phyloP scores from a whole-genome alignment of 352 stramenopile genomes.

The Pythium grandisporangium region DNA sequence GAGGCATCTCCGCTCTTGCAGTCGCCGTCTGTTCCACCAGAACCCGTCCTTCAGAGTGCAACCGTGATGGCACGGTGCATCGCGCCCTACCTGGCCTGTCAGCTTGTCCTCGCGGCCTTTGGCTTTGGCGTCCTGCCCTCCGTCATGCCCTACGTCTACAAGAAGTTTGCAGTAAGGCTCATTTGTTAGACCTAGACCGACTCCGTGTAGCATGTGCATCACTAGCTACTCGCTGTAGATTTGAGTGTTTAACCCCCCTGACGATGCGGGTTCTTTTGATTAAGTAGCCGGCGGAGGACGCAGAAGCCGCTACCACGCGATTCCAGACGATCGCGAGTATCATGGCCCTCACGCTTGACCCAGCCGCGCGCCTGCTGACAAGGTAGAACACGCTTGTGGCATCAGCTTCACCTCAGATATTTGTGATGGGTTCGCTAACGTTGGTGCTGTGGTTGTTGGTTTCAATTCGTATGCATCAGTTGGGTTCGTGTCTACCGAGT shows the following conservation, averaged over 20 bases:
- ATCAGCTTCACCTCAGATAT: neutral
- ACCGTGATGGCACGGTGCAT: slow-evolving; percentile 22
- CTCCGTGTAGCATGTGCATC: too few relatives aligned
- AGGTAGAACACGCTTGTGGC: slow-evolving; percentile 8
- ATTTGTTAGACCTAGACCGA: too few relatives aligned
- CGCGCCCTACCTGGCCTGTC: slow-evolving; percentile 40
- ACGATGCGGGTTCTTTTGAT: too few relatives aligned
- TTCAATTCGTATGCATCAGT: too few relatives aligned
- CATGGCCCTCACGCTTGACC: slow-evolving; percentile 41
- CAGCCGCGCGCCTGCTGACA: slow-evolving; percentile 27
- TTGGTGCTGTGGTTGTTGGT: too few relatives aligned
- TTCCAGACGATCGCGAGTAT: slow-evolving; percentile 52
- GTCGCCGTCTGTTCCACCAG: too few relatives aligned
- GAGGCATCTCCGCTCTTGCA: neutral
- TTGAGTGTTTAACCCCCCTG: too few relatives aligned
- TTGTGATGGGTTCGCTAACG: neutral
- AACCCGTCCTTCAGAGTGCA: slow-evolving; percentile 8
- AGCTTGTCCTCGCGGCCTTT: slow-evolving; percentile 45
- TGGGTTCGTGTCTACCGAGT: slow-evolving; percentile 44
- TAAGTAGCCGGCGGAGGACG: slow-evolving; percentile 22
- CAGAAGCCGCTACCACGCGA: slow-evolving; percentile 24
- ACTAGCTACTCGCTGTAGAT: too few relatives aligned
- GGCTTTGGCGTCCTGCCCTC: slow-evolving; percentile 58
- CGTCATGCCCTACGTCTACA: slow-evolving; percentile 67
- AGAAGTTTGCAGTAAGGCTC: slow-evolving; percentile 62